phyloP scores from a whole-genome alignment of 805 yeast genomes.

The Blastobotrys chiropterorum region DNA sequence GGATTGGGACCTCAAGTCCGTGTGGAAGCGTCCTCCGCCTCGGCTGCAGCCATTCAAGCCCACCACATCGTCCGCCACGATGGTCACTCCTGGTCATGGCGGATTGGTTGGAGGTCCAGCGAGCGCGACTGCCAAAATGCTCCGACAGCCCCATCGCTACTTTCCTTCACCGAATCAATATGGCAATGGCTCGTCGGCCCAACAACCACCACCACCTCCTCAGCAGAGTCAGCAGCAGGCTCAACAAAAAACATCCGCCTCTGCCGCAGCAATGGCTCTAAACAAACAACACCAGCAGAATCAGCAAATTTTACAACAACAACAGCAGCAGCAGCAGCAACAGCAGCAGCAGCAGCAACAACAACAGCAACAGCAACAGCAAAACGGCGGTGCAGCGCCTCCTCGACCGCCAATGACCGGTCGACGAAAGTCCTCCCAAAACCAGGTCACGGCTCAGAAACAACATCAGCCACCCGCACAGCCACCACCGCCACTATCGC shows the following conservation, averaged over 20 bases:
- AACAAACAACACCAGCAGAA: conserved; percentile 12
- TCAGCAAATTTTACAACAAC: conserved; percentile 12
- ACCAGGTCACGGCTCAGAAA: not conserved
- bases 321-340: conserved; percentile 8
- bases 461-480: conserved; percentile 4
- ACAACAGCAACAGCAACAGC: not conserved
- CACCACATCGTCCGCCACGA: not conserved
- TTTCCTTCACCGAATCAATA: not conserved
- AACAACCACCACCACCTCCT: too few species aligned
- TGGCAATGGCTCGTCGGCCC: not conserved
- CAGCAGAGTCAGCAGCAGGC: not conserved
- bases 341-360: conserved; percentile 12
- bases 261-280: conserved; percentile 24
- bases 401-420: conserved; percentile 4
- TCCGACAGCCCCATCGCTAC: not conserved
- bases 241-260: conserved; percentile 4
- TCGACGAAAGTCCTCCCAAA: not conserved
- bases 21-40: conserved; percentile 70
- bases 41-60: conserved; percentile 58
- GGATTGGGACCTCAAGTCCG: conserved; percentile 61
- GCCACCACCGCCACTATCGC: not conserved
- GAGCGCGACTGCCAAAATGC: not conserved
- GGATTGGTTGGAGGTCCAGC: not conserved
- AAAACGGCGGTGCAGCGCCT: conserved; percentile 1
- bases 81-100: not conserved